Evolutionary conservation across 1,284 basidiomycete genomes (phyloP).

Genomic region (Pseudozyma thailandica): DNA sequence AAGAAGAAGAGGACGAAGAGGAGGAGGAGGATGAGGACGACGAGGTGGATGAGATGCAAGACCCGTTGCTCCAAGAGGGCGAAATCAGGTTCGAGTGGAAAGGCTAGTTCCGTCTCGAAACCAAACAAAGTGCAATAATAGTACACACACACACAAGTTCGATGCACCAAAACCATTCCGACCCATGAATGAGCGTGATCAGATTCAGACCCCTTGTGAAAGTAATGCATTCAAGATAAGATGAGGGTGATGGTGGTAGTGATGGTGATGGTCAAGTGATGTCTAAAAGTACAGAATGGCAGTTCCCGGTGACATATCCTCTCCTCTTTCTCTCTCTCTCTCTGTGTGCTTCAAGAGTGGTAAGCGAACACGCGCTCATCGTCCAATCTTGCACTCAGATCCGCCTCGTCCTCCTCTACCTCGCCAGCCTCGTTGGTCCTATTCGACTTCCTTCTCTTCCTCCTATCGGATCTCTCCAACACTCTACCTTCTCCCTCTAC

Average conservation of each 20-base stretch:
- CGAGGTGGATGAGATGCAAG: slow-evolving; percentile 56
- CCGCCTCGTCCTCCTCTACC: neutral
- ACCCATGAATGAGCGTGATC: no score
- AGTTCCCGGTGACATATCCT: no score
- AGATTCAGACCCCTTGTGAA: no score
- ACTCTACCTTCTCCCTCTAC: slow-evolving; percentile 3
- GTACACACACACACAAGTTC: neutral
- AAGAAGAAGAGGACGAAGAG: slow-evolving; percentile 43
- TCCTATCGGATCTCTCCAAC: slow-evolving; percentile 19
- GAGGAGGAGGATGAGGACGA: slow-evolving; percentile 26
- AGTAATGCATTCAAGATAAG: no score
- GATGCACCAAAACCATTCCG: no score
- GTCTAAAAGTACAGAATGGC: slow-evolving; percentile 2
- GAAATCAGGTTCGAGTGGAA: slow-evolving; percentile 67
- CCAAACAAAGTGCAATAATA: neutral
- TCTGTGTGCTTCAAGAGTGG: slow-evolving; percentile 13
- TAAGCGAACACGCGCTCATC: slow-evolving; percentile 1
- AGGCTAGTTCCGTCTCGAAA: slow-evolving; percentile 24
- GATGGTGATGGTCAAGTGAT: neutral
- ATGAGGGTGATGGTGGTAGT: no score
- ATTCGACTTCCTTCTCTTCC: slow-evolving; percentile 16
- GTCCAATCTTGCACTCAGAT: slow-evolving; percentile 2
- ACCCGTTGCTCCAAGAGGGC: slow-evolving; percentile 60
- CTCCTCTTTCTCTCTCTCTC: no score
- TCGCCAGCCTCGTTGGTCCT: no score